phyloP scores from a whole-genome alignment of 495 filamentous ascomycete genomes.

The Lindgomyces ingoldianus region DNA sequence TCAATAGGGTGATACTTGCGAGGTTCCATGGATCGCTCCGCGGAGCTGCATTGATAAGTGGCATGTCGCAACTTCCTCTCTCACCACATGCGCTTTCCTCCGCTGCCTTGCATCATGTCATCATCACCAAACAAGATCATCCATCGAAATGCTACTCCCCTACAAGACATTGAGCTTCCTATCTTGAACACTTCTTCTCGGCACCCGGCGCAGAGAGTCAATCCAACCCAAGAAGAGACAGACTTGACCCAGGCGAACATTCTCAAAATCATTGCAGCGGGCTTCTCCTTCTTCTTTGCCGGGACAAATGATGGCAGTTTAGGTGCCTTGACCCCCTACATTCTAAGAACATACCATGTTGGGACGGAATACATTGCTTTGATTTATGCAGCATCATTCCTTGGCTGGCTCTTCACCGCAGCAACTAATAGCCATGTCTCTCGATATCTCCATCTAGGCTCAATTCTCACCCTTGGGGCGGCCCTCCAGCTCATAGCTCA shows the following conservation, averaged over 20 bases:
- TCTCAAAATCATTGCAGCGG: slow-evolving; percentile 51
- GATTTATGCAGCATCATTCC: slow-evolving; percentile 34
- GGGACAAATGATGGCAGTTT: slow-evolving; percentile 59
- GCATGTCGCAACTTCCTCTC: no score
- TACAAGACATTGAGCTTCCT: no score
- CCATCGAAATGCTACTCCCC: no score
- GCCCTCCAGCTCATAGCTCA: slow-evolving; percentile 52
- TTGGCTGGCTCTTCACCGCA: slow-evolving; percentile 54
- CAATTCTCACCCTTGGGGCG: slow-evolving; percentile 53
- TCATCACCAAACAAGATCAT: no score
- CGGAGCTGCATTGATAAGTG: no score
- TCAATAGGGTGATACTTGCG: no score
- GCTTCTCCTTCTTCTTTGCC: slow-evolving; percentile 56
- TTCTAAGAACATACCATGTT: slow-evolving; percentile 52
- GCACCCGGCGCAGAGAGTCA: not conserved
- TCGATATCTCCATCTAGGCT: slow-evolving; percentile 49
- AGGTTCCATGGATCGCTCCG: no score
- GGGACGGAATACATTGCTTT: slow-evolving; percentile 53
- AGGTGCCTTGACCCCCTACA: slow-evolving; percentile 57
- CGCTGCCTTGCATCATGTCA: no score
- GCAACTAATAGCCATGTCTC: slow-evolving; percentile 52
- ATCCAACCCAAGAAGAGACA: not conserved
- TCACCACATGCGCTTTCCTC: no score
- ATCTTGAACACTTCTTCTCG: no score
- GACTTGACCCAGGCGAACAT: not conserved